A percentile compares a stretch with the other conserved stretches of the same genome.
These are phyloP conservation scores for Pseudevernia furfuracea DNA, from an alignment of 495 filamentous ascomycete species.

Conservation along the genomic window DNA sequence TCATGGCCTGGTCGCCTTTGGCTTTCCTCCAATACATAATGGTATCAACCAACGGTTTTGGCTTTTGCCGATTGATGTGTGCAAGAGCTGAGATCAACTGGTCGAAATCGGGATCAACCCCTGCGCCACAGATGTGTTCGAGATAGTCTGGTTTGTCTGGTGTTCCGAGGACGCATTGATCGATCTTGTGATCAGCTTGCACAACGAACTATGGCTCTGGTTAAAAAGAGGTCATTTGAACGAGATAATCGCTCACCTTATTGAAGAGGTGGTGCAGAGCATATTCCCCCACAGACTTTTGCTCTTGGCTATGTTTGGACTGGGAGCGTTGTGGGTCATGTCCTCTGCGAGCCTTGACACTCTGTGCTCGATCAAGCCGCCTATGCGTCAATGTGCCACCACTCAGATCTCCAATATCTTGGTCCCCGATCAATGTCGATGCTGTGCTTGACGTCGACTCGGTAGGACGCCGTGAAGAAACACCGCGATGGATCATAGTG, in stretches of 20 bases:
- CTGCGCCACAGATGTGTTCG: slow-evolving; percentile 81
- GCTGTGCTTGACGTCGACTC: slow-evolving; percentile 18
- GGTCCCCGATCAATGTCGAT: slow-evolving; percentile 17
- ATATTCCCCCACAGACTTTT: slow-evolving; percentile 92
- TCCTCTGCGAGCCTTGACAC: slow-evolving; percentile 57
- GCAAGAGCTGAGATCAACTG: slow-evolving; percentile 89
- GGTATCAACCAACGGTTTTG: slow-evolving; percentile 90
- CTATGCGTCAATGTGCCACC: slow-evolving; percentile 31
- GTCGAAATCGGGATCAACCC: slow-evolving; percentile 85
- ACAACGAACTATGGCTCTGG: slow-evolving; percentile 45
- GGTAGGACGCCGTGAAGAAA: slow-evolving; percentile 21
- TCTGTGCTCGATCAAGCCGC: slow-evolving; percentile 56
- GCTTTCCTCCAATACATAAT: slow-evolving; percentile 96
- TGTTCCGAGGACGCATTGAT: slow-evolving; percentile 66
- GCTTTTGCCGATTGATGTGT: slow-evolving; percentile 86
- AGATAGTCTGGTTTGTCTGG: slow-evolving; percentile 66
- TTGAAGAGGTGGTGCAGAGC: slow-evolving; percentile 94
- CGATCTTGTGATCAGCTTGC: slow-evolving; percentile 89
- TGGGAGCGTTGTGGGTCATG: slow-evolving; percentile 74
- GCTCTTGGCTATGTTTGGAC: slow-evolving; percentile 68
- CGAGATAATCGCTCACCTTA: slow-evolving; percentile 47
- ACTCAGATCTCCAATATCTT: slow-evolving; percentile 13
- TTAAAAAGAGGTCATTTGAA: slow-evolving; percentile 5
- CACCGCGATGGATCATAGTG: slow-evolving; percentile 29
- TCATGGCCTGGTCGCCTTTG: slow-evolving; percentile 77